Base-by-base conservation (phyloP, 768 basidiomycete species). In the Bullera alba region DNA sequence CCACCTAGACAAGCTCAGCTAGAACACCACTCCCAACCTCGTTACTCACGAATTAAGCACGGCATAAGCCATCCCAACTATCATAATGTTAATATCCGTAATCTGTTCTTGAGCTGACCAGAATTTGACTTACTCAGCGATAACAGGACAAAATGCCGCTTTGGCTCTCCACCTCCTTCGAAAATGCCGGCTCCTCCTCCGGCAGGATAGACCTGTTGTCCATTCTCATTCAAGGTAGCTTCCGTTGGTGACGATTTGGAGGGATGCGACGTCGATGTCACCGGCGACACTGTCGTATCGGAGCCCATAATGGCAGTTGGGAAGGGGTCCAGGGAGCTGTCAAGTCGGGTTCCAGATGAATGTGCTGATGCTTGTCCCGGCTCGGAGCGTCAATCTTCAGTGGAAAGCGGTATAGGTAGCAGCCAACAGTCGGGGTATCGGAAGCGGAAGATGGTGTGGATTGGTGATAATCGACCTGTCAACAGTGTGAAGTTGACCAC, bases 11-110 rank as follows among this genome's bases (percentile, higher is more conserved):
- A 6, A 37, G 17, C n/a, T 41, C 41, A 54, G 41, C 35, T n/a
- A 21, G 17, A 8, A 5, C 16, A 19, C 22, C 5, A 14, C n/a
- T 22, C 37, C 8, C 32, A 34, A 16, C 12, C 28, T 6, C 50
- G 42, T 12, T 16, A 51, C 54, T 45, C 23, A 53, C 57, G 63
- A 64, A 42, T 64, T 64, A 17, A 60, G 44, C 38, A 64, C 55
- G 16, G 63, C 63, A 51, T 64, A 64, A 22, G 63, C 63, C 43
- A 64, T 28, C 34, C 63, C 63, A 29, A 64, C 60, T 64, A 36
- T 4, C 39, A 34, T 34, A 39, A 14, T 7, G 7, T 21, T 8
- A 14, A 39, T 39, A 10, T 10, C 12, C 8, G 37, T 10, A 14
- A 21, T 10, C 12, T 21, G 37, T 8, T 21, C 8, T 14, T 12